Percentiles rank a stretch among this genome's conserved stretches.
Conservation (phyloP, 2,329 filamentous ascomycete species). For the Huntiella bhutanensis region DNA sequence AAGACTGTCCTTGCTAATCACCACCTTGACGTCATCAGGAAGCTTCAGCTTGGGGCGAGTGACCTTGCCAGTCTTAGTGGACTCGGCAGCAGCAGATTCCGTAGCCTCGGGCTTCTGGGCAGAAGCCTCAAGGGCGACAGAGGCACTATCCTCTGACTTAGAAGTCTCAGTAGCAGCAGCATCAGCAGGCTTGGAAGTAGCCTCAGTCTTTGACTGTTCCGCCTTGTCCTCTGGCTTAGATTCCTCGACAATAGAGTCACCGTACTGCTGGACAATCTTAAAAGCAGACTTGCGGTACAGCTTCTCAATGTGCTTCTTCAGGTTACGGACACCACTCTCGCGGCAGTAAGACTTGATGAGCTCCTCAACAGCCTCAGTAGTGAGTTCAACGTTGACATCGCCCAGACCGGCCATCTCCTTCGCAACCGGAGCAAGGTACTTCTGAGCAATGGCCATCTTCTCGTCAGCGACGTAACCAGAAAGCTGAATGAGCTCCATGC, state of each 20-base stretch:
- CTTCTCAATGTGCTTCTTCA: constrained; percentile 99
- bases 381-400: constrained; percentile 73
- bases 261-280: constrained; percentile 90
- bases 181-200: constrained; percentile 22
- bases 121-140: constrained; percentile 11
- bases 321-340: constrained; percentile 86
- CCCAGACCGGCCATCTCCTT: constrained; percentile 84
- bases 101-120: constrained; percentile 14
- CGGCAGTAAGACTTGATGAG: constrained; percentile 97
- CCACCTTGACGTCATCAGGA: constrained; percentile 69
- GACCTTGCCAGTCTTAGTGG: constrained; percentile 22
- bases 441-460: constrained; percentile 95
- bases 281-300: constrained; percentile 93
- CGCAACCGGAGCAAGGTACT: constrained; percentile 81
- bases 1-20: constrained; percentile 72
- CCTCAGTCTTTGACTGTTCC: constrained; percentile 23
- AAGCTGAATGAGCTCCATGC: constrained; percentile 94
- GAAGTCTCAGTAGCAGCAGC: constrained; percentile 16
- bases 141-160: constrained; percentile 16
- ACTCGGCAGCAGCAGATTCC: constrained; percentile 13
- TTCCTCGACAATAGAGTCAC: constrained; percentile 59
- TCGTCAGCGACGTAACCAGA: constrained; percentile 95
- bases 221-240: constrained; percentile 49
- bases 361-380: constrained; percentile 77
- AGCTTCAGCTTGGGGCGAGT: constrained; percentile 62